Percentiles rank a stretch among this genome's conserved stretches.
Evolutionary conservation across 177 flowering plant genomes (phyloP).

Genomic region (Vitis hybrid): DNA sequence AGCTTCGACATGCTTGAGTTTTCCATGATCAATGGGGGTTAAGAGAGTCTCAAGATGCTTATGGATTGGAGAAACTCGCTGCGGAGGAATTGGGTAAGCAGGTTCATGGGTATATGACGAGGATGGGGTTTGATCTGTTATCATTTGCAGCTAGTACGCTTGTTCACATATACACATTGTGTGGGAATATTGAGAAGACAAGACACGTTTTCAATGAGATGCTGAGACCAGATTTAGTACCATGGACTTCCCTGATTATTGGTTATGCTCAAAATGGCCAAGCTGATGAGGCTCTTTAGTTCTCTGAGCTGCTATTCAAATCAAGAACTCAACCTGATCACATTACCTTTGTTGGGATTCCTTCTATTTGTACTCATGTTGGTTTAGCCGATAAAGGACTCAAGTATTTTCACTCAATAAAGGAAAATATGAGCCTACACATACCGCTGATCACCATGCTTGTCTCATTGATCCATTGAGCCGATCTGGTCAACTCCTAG

Average conservation of each 20-base stretch:
- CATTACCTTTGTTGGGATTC: constrained; percentile 51
- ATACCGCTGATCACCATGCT: too few relatives aligned
- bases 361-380: constrained; percentile 60
- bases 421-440: too few relatives aligned
- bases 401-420: constrained; percentile 14
- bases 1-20: too few relatives aligned
- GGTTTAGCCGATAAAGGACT: constrained; percentile 56
- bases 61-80: too few relatives aligned
- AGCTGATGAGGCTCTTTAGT: constrained; percentile 36
- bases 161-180: constrained; percentile 49
- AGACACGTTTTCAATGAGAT: constrained; percentile 33
- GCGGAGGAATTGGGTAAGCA: constrained; percentile 52
- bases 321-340: constrained; percentile 56
- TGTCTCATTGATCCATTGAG: constrained; percentile 57
- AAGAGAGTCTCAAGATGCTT: too few relatives aligned
- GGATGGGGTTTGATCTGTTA: constrained; percentile 41
- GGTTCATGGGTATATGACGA: constrained; percentile 55
- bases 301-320: constrained; percentile 23
- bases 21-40: too few relatives aligned
- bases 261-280: constrained; percentile 62
- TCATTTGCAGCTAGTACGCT: constrained; percentile 32
- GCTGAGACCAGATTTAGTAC: constrained; percentile 45
- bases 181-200: constrained; percentile 50
- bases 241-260: constrained; percentile 60
- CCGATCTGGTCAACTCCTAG: constrained; percentile 45